Evolutionary conservation across 768 basidiomycete species (phyloP).

Genomic region (Psilocybe sp.): DNA sequence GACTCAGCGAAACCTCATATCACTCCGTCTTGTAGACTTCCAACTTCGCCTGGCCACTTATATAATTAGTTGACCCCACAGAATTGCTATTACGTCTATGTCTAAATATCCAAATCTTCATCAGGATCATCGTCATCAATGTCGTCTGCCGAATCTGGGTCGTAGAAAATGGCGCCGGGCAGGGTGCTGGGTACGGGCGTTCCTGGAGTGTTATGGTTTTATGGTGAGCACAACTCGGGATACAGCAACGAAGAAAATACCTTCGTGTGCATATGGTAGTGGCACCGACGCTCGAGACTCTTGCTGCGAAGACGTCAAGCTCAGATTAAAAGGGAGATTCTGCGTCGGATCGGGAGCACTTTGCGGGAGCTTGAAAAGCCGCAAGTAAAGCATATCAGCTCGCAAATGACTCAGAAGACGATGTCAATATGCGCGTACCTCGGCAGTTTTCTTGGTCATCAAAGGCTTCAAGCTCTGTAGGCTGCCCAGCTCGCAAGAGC

Average conservation of each 20-base stretch:
- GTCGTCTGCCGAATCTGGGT: conserved; percentile 92
- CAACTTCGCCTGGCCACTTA: too few relatives aligned
- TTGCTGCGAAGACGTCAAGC: conserved; percentile 79
- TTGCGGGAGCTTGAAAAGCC: conserved; percentile 11
- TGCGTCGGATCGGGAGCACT: conserved; percentile 56
- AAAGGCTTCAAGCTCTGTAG: conserved; percentile 46
- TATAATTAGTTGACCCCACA: too few relatives aligned
- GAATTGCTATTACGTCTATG: too few relatives aligned
- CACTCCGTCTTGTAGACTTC: too few relatives aligned
- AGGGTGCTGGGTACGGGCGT: conserved; percentile 24
- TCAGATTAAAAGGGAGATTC: conserved; percentile 84
- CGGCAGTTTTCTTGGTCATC: conserved; percentile 40
- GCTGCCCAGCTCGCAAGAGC: conserved; percentile 45
- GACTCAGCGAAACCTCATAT: too few relatives aligned
- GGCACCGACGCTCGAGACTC: conserved; percentile 78
- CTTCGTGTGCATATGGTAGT: conserved; percentile 88
- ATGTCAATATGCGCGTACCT: conserved; percentile 20
- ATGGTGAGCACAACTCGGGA: background rate
- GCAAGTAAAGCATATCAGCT: background rate
- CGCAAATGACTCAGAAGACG: background rate
- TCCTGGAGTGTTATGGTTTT: conserved; percentile 25
- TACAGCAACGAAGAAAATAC: conserved; percentile 28
- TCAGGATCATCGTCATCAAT: conserved; percentile 96
- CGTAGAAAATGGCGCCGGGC: conserved; percentile 69
- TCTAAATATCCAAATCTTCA: conserved; percentile 83